A percentile compares a stretch with the other conserved stretches of the same genome.
Conservation (phyloP, 2,329 filamentous ascomycete genomes). For the Stagonosporopsis cucurbitacearum region DNA sequence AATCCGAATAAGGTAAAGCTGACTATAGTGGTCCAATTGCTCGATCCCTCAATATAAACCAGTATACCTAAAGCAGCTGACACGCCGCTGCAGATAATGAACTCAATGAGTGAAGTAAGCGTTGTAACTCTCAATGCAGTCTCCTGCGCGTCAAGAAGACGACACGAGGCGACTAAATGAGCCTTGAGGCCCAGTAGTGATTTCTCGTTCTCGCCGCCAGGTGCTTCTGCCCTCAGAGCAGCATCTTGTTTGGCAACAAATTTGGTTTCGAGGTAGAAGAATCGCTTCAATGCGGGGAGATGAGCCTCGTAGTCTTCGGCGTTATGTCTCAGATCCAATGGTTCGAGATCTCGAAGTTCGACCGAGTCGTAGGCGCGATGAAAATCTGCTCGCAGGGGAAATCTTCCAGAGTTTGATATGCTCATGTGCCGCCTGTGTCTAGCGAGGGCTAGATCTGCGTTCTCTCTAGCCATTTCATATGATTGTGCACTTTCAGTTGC, state of each 20-base stretch:
- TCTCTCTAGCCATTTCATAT: not conserved
- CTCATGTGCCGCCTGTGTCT: not conserved
- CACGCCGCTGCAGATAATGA: not conserved
- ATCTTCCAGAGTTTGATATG: not conserved
- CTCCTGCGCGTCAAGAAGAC: conserved; percentile 3
- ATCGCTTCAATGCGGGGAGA: not conserved
- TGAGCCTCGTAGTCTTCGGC: not conserved
- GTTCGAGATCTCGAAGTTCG: conserved; percentile 1
- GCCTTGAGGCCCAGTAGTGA: conserved; percentile 3
- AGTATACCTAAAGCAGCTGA: conserved; percentile 7
- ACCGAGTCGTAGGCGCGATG: not conserved
- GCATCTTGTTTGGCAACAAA: not conserved
- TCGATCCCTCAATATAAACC: conserved; percentile 5
- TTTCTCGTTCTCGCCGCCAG: not conserved
- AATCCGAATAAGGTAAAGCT: conserved; percentile 2
- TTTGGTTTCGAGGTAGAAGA: conserved; percentile 7
- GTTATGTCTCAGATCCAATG: not conserved
- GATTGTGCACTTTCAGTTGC: not conserved
- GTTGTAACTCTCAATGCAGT: conserved; percentile 1
- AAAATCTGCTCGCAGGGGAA: conserved; percentile 1
- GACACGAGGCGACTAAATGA: conserved; percentile 1
- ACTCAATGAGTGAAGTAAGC: conserved; percentile 4
- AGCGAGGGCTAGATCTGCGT: not conserved
- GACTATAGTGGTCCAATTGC: not conserved
- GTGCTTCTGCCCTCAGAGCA: not conserved